These are phyloP conservation scores for Grosmannia serpens DNA, from an alignment of 2,329 filamentous ascomycete genomes.

Conservation along the genomic window DNA sequence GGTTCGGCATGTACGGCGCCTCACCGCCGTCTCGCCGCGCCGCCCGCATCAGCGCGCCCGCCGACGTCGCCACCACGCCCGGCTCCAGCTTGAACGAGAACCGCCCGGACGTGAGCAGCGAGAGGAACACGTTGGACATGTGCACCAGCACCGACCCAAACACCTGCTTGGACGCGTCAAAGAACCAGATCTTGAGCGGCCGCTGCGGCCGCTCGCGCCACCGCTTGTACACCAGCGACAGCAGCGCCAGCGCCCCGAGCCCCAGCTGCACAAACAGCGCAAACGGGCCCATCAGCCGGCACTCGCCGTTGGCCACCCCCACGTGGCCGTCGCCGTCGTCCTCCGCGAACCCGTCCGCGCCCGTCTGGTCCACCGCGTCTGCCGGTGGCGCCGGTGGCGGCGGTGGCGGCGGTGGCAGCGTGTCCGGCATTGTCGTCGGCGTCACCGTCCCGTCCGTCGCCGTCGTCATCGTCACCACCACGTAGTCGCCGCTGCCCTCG, in stretches of 20 bases:
- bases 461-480: neutral
- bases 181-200: constrained; percentile 93
- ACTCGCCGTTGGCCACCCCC: constrained; percentile 51
- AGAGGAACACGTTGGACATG: constrained; percentile 89
- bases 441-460: neutral
- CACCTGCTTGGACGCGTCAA: constrained; percentile 95
- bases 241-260: constrained; percentile 69
- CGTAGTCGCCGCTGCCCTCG: constrained; percentile 1
- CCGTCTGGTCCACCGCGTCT: neutral
- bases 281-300: constrained; percentile 78
- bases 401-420: neutral
- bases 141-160: constrained; percentile 88
- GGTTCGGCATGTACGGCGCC: constrained; percentile 64
- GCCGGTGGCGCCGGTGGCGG: neutral
- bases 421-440: neutral
- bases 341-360: neutral
- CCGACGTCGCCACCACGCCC: constrained; percentile 21
- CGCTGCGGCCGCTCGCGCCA: constrained; percentile 86
- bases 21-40: constrained; percentile 26
- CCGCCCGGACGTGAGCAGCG: constrained; percentile 82
- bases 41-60: constrained; percentile 20
- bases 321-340: neutral
- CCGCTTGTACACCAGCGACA: constrained; percentile 85
- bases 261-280: constrained; percentile 82
- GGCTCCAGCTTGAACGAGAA: constrained; percentile 55